Evolutionary conservation across 768 basidiomycete genomes (phyloP), one percentile per base, ranked within the genome.

Genomic region (Lactifluus hygrophoroides): DNA sequence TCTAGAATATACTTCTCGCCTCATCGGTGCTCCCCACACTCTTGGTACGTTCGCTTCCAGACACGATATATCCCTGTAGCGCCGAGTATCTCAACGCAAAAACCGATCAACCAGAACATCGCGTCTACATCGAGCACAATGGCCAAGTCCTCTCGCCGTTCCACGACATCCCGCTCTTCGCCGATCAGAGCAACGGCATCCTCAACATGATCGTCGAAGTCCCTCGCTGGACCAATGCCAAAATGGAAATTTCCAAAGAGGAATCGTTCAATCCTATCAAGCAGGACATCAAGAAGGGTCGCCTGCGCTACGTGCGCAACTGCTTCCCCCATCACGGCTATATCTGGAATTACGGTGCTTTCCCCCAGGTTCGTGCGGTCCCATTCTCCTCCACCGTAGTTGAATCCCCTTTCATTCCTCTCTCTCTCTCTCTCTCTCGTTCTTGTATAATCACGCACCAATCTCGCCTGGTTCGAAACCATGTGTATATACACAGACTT

Each of bases 271-370:
- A 99, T 77, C 96, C 96, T 68, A 97, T 99, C 87, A 95, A 96
- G 74, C 96, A 99, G 77, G 95, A 98, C 73, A 86, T 90, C 73
- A 98, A 96, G 78, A 93, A 91, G 76, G 92, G 92, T 68, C 90
- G 88, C 69, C 77, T 98, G 73, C 90, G 96, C 68, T 98, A 80
- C 74, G 96, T 99, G 66, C 88, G 96, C 76, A 98, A 98, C 82
- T 98, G 96, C 76, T 99, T 99, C 89, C 96, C 96, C 66, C 96
- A 99, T 79, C 94, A 98, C 71, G 95, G 96, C 37, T 94, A 97
- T 80, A 94, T 99, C 79, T 99, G 96, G 96, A 99, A 99, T 81
- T 99, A 99, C 70, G 95, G 95, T 68, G 94, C 94, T 59, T 96
- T 99, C 84, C 95, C 95, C 61, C 93, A 95, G 83, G 93, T 87